phyloP scores from a whole-genome alignment of 192 early-diverging fungal genomes.

The Entomortierella beljakovae region DNA sequence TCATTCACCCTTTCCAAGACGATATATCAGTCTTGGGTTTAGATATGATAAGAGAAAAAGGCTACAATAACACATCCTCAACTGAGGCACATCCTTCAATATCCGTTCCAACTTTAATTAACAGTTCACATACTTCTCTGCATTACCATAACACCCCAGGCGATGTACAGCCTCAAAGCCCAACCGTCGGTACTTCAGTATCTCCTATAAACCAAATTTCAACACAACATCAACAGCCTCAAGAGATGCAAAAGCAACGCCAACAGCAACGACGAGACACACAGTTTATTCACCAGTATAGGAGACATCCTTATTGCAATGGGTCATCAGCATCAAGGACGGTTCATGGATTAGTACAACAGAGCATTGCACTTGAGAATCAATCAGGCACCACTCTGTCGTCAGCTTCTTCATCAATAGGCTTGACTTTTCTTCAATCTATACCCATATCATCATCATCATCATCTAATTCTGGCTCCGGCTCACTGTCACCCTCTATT shows the following conservation, averaged over 20 bases:
- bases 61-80: neutral
- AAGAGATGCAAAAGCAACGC: neutral
- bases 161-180: neutral
- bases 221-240: neutral
- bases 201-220: neutral
- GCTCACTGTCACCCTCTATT: neutral
- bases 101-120: slow-evolving; percentile 22
- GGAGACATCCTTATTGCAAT: neutral
- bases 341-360: neutral
- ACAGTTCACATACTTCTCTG: slow-evolving; percentile 16
- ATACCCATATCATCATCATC: slow-evolving; percentile 11
- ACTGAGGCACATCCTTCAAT: slow-evolving; percentile 23
- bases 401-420: slow-evolving; percentile 4
- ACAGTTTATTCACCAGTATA: neutral
- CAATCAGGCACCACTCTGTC: neutral
- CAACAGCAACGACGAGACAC: slow-evolving; percentile 5
- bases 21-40: neutral
- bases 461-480: neutral
- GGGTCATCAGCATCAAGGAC: neutral
- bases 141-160: neutral
- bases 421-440: slow-evolving; percentile 20
- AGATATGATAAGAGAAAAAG: neutral
- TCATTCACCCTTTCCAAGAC: neutral
- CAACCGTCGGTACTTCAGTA: neutral
- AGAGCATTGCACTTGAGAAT: neutral